Conservation (phyloP, 1,284 basidiomycete genomes). For the Farysia itapuensis region DNA sequence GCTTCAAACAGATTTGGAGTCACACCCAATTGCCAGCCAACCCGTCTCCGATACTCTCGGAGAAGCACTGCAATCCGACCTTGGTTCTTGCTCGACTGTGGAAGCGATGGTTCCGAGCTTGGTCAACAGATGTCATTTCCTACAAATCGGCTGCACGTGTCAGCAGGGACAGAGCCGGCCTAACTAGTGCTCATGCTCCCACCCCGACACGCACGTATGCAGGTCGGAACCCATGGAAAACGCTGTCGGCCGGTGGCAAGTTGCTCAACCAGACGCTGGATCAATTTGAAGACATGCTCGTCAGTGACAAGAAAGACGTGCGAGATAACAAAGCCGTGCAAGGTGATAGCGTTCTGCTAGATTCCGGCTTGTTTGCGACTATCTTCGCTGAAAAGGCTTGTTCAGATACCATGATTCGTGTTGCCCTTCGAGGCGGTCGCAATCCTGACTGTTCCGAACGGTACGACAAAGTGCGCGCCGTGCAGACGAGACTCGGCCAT, state of each 20-base stretch:
- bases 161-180: too few relatives aligned
- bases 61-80: slow-evolving; percentile 1
- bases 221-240: slow-evolving; percentile 16
- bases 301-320: too few relatives aligned
- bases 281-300: too few relatives aligned
- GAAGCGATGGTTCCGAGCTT: slow-evolving; percentile 23
- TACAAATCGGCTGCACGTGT: too few relatives aligned
- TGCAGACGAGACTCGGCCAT: too few relatives aligned
- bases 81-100: slow-evolving; percentile 9
- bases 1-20: slow-evolving; percentile 9
- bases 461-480: too few relatives aligned
- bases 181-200: background rate
- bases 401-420: background rate
- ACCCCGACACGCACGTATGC: slow-evolving; percentile 3
- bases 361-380: too few relatives aligned
- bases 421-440: background rate
- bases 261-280: too few relatives aligned
- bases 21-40: slow-evolving; percentile 3
- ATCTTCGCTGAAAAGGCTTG: too few relatives aligned
- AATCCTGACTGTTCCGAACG: too few relatives aligned
- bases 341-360: too few relatives aligned
- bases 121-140: slow-evolving; percentile 7
- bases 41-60: background rate
- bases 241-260: slow-evolving; percentile 11
- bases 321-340: too few relatives aligned